phyloP scores from a whole-genome alignment of 2,329 filamentous ascomycete genomes.

The Ilyonectria robusta region DNA sequence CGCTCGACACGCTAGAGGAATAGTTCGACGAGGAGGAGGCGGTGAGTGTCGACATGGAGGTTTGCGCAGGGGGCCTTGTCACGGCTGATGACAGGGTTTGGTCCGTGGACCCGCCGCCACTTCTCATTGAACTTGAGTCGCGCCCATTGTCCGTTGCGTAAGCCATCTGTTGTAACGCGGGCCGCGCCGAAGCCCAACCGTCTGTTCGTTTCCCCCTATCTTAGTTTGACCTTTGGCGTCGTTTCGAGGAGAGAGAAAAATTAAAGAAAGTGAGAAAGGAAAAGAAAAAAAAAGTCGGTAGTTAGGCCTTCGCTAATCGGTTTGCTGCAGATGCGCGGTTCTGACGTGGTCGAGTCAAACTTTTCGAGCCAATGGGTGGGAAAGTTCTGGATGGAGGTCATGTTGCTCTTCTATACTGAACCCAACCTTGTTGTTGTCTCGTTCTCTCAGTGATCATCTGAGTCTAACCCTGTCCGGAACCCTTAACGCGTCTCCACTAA shows the following conservation, averaged over 20 bases:
- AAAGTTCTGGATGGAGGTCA: conserved; percentile 28
- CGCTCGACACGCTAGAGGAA: conserved; percentile 40
- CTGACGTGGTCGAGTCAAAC: conserved; percentile 12
- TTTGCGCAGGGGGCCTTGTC: conserved; percentile 30
- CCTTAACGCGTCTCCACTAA: conserved; percentile 13
- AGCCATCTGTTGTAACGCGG: conserved; percentile 36
- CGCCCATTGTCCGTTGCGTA: conserved; percentile 27
- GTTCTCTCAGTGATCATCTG: conserved; percentile 30
- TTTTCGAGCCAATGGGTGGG: conserved; percentile 21
- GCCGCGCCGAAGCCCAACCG: conserved; percentile 37
- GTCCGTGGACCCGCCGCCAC: conserved; percentile 28
- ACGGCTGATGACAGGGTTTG: conserved; percentile 21
- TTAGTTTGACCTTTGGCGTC: conserved; percentile 29
- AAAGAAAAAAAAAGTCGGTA: neutral
- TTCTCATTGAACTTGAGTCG: conserved; percentile 26
- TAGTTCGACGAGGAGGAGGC: conserved; percentile 42
- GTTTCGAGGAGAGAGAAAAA: neutral
- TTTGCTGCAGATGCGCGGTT: conserved; percentile 21
- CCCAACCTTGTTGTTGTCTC: conserved; percentile 31
- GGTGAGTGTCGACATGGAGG: conserved; percentile 35
- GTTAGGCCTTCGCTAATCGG: neutral
- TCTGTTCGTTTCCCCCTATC: conserved; percentile 20
- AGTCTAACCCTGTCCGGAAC: conserved; percentile 23
- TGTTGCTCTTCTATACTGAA: conserved; percentile 33
- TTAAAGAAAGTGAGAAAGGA: conserved; percentile 2